A percentile compares a stretch with the other conserved stretches of the same genome.
Evolutionary conservation across 179 eudicot species (phyloP).

Genomic region (Beta lomatogona): DNA sequence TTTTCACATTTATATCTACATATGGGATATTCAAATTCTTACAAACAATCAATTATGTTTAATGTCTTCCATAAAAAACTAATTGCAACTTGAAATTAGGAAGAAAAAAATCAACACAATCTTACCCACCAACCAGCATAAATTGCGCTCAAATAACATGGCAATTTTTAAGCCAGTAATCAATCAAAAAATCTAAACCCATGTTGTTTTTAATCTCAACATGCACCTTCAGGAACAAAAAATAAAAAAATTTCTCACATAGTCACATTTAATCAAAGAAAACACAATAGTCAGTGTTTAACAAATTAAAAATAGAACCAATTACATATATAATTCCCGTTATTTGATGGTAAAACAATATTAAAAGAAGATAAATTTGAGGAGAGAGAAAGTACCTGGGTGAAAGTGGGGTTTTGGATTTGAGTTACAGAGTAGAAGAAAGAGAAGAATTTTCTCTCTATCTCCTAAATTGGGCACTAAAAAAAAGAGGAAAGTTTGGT

Average conservation of each 20-base stretch:
- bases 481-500: no score
- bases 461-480: background rate
- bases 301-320: background rate
- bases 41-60: no score
- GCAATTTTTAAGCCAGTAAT: background rate
- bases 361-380: background rate
- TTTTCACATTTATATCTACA: no score
- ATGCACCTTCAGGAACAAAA: background rate
- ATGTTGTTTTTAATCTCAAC: background rate
- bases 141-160: no score
- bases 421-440: background rate
- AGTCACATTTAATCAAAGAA: background rate
- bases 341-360: no score
- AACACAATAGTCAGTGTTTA: no score
- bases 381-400: constrained; percentile 5
- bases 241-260: background rate
- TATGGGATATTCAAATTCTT: no score
- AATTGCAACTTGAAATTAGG: no score
- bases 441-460: background rate
- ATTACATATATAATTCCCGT: background rate
- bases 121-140: no score
- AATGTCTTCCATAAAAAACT: no score
- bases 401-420: background rate
- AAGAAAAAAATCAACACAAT: no score
- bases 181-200: background rate